A percentile compares a stretch with the other conserved stretches of the same genome.
Conservation (phyloP, 2,329 filamentous ascomycete genomes). For the Aspergillus transmontanensis region DNA sequence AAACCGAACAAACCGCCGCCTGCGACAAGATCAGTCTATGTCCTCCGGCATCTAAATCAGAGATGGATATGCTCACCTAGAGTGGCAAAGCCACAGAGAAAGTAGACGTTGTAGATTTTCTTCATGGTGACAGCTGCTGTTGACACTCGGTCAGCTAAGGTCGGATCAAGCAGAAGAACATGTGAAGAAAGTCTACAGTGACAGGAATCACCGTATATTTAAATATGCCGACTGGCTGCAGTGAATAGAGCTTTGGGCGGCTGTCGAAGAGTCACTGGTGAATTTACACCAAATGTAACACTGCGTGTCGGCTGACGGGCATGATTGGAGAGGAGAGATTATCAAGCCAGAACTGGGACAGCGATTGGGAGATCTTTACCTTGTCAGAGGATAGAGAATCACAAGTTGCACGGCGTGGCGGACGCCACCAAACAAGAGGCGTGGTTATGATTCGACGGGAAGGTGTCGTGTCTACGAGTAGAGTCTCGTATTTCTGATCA, state of each 20-base stretch:
- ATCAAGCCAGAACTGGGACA: neutral
- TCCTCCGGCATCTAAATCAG: no score
- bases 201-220: neutral
- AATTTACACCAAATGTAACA: neutral
- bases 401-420: neutral
- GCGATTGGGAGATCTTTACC: neutral
- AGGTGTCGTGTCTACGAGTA: neutral
- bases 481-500: slow-evolving; percentile 1
- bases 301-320: slow-evolving; percentile 1
- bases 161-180: neutral
- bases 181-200: neutral
- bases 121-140: slow-evolving; percentile 17
- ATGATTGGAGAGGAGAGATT: neutral
- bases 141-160: neutral
- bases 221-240: neutral
- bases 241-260: neutral
- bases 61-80: slow-evolving; percentile 11
- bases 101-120: slow-evolving; percentile 25
- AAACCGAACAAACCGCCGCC: slow-evolving; percentile 61
- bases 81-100: slow-evolving; percentile 24
- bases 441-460: neutral
- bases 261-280: neutral
- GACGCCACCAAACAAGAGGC: neutral
- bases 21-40: neutral
- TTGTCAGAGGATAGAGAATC: neutral